These are phyloP conservation scores for Xeromyces bisporus DNA, from an alignment of 495 filamentous ascomycete genomes.

Conservation along the genomic window DNA sequence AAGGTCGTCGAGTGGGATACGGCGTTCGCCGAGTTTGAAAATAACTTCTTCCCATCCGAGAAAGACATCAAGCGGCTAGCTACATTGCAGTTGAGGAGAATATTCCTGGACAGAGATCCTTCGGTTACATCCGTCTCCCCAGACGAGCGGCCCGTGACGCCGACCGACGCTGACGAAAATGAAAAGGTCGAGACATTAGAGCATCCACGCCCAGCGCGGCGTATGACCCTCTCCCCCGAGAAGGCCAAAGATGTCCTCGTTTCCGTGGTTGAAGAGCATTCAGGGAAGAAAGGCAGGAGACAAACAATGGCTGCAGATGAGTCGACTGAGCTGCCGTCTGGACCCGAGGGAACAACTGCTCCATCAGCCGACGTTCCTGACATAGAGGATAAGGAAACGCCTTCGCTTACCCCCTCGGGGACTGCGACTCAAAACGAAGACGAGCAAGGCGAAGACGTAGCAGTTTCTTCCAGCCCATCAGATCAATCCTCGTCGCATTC, in stretches of 20 bases:
- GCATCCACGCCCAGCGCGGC: constrained; percentile 20
- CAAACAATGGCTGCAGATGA: constrained; percentile 7
- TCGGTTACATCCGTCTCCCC: constrained; percentile 54
- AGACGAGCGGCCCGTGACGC: constrained; percentile 31
- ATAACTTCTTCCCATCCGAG: constrained; percentile 87
- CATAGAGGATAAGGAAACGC: constrained; percentile 4
- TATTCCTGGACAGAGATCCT: constrained; percentile 77
- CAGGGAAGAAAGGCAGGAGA: constrained; percentile 21
- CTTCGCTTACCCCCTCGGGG: constrained; percentile 12
- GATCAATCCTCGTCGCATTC: constrained; percentile 6
- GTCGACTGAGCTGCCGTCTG: constrained; percentile 2
- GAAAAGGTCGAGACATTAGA: constrained; percentile 26
- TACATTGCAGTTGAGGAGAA: constrained; percentile 79
- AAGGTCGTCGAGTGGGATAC: constrained; percentile 89
- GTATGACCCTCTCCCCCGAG: constrained; percentile 44
- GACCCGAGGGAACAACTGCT: constrained; percentile 4
- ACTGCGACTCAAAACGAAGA: constrained; percentile 26
- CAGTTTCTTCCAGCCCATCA: constrained; percentile 32
- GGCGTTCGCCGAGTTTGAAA: constrained; percentile 76
- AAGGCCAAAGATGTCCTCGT: constrained; percentile 51
- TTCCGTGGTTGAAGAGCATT: constrained; percentile 53
- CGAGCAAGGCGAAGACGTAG: constrained; percentile 56
- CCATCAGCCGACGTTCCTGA: constrained; percentile 3
- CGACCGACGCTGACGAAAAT: constrained; percentile 24
- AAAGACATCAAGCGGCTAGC: constrained; percentile 91